Conservation (phyloP, 2,329 filamentous ascomycete genomes). For the Bisporella sp. region DNA sequence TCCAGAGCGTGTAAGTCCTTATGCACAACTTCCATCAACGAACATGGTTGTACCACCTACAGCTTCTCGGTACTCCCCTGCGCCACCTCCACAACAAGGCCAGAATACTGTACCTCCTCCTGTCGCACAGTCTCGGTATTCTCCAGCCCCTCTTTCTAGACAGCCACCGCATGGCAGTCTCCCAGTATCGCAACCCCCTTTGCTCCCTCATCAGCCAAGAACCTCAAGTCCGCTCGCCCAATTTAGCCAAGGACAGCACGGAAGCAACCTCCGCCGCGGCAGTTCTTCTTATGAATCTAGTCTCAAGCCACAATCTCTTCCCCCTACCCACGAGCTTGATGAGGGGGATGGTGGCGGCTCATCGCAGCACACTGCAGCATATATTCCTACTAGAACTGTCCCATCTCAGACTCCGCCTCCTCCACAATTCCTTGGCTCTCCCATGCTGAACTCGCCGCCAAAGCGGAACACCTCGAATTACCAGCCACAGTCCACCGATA, state of each 20-base stretch:
- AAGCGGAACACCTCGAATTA: constrained; percentile 49
- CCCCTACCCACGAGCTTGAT: constrained; percentile 55
- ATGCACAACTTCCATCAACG: constrained; percentile 21
- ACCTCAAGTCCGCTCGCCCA: constrained; percentile 61
- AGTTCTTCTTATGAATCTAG: constrained; percentile 49
- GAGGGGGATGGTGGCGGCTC: constrained; percentile 34
- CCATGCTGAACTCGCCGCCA: constrained; percentile 45
- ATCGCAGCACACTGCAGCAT: constrained; percentile 24
- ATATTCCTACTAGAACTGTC: constrained; percentile 22
- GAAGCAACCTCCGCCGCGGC: constrained; percentile 39
- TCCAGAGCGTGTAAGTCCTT: constrained; percentile 26
- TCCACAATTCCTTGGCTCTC: constrained; percentile 30
- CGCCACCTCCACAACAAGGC: constrained; percentile 35
- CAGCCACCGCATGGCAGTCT: constrained; percentile 19
- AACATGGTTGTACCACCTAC: constrained; percentile 22
- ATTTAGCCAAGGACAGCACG: constrained; percentile 37
- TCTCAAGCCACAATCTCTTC: constrained; percentile 43
- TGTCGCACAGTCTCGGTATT: constrained; percentile 26
- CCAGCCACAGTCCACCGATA: constrained; percentile 29
- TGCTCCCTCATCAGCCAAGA: constrained; percentile 51
- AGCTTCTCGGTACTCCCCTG: constrained; percentile 54
- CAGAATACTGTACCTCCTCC: constrained; percentile 32
- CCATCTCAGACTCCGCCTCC: constrained; percentile 45
- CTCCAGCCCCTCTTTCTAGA: constrained; percentile 31
- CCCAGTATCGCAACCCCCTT: constrained; percentile 35